Base-by-base conservation (phyloP, 2,329 filamentous ascomycete genomes). In the Diaporthe caulivora region DNA sequence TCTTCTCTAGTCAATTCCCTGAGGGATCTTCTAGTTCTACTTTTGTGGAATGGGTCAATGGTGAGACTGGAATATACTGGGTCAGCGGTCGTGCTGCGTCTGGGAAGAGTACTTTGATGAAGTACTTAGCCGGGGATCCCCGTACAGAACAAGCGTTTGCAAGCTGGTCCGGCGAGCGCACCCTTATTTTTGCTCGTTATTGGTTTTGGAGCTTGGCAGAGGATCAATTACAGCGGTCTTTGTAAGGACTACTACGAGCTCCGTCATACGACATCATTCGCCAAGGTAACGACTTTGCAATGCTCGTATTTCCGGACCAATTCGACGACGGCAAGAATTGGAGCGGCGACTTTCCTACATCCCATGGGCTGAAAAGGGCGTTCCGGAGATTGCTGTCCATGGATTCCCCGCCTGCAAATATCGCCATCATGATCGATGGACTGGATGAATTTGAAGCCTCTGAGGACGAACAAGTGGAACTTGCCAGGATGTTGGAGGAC, bases 61-160 rank as follows among this genome's bases (percentile, higher is more conserved):
- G 51, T 13, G 9, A 54, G 7, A 54, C 17, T 11, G 40, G 42
- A 15, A 26, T 65, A 15, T 65, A 29, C 9, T 65, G 60, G 60
- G 31, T 65, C 6, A 65, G 60, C 21, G 60, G 60, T 17, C 42
- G 47, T 4, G 42, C 60, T 17, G 60, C 42, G 13, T 29, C 60
- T 2, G 60, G 60, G 42, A 65, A 65, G 49, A 65, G 60, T 17
- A 65, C 62, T 4, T n/a, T 65, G 44, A 65, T 65, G 62, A 65
- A 51, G 24, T 65, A 51, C 42, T 21, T 34, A 15, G 53, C 53
- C 21, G 15, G 5, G 10, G 53, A 55, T 26, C 15, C 9, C 17
- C 53, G 29, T 6, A 34, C 53, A 2, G 34, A 8, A 3, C 1
- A 18, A 5, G 53, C 53, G 7, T 34, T 55, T 15, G 21, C 18